A percentile compares a stretch with the other conserved stretches of the same genome.
phyloP scores from a whole-genome alignment of 2,329 filamentous ascomycete genomes.

The Knufia fluminis region DNA sequence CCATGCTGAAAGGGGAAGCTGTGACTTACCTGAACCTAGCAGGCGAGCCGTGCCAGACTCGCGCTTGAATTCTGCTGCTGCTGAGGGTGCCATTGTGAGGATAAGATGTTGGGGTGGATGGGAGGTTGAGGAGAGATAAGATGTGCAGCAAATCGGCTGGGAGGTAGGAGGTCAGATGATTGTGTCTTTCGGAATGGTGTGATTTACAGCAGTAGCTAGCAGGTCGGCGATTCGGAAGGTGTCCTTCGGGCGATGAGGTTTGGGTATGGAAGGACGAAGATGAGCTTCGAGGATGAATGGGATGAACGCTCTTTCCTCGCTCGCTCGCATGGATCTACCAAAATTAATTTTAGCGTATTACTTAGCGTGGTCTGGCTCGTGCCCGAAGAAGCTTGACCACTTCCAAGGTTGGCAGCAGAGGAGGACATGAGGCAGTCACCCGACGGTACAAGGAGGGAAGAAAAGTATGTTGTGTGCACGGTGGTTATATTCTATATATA shows the following conservation, averaged over 20 bases:
- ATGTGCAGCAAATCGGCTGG: neutral
- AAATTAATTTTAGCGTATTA: conserved; percentile 2
- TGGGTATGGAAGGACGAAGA: neutral
- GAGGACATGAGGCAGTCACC: too few relatives aligned
- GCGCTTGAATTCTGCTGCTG: conserved; percentile 55
- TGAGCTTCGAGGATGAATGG: neutral
- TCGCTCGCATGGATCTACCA: neutral
- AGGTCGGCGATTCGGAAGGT: neutral
- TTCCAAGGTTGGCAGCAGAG: neutral
- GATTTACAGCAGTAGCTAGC: neutral
- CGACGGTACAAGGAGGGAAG: neutral
- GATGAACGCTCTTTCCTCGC: neutral
- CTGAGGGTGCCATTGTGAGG: conserved; percentile 22
- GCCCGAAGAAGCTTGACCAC: conserved; percentile 1
- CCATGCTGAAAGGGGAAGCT: neutral
- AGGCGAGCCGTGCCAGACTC: conserved; percentile 85
- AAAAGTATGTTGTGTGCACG: neutral
- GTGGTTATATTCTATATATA: neutral
- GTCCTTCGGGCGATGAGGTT: neutral
- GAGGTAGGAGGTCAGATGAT: neutral
- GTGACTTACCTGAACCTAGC: conserved; percentile 70
- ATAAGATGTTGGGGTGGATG: too few relatives aligned
- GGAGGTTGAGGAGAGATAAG: too few relatives aligned
- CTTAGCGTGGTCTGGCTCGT: neutral
- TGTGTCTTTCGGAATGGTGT: too few relatives aligned